Conservation (phyloP, 2,329 filamentous ascomycete genomes). For the Arthroderma uncinatum region DNA sequence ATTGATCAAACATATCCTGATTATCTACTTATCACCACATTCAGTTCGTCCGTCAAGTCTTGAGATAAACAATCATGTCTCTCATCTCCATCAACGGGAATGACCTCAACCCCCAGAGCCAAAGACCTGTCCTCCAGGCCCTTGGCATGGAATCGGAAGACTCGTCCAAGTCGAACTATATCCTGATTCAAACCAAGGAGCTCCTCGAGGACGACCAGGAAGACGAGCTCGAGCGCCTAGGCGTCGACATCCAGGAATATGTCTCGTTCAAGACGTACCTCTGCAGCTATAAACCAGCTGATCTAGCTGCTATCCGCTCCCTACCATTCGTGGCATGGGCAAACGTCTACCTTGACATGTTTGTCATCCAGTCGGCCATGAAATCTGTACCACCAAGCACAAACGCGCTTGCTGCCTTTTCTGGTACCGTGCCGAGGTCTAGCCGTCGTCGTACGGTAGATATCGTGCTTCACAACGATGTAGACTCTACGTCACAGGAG, state of each 20-base stretch:
- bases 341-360: conserved; percentile 11
- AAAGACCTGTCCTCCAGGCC: conserved; percentile 8
- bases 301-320: conserved; percentile 8
- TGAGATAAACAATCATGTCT: conserved; percentile 6
- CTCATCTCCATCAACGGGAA: conserved; percentile 13
- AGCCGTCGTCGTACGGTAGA: conserved; percentile 10
- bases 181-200: conserved; percentile 9
- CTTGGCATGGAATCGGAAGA: conserved; percentile 11
- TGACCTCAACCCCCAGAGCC: conserved; percentile 10
- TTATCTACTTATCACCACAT: background rate
- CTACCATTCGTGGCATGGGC: conserved; percentile 12
- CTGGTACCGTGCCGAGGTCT: conserved; percentile 5
- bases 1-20: background rate
- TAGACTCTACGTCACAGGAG: conserved; percentile 9
- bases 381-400: conserved; percentile 3
- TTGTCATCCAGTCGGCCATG: conserved; percentile 10
- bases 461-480: conserved; percentile 13
- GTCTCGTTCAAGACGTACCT: conserved; percentile 12
- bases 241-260: conserved; percentile 11
- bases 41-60: background rate
- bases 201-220: conserved; percentile 10
- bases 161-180: conserved; percentile 12
- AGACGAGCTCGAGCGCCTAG: conserved; percentile 9
- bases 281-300: conserved; percentile 9
- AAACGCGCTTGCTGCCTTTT: conserved; percentile 9